These are phyloP conservation scores for Irpex rosettiformis DNA, from an alignment of 1,284 basidiomycete species.

Conservation along the genomic window DNA sequence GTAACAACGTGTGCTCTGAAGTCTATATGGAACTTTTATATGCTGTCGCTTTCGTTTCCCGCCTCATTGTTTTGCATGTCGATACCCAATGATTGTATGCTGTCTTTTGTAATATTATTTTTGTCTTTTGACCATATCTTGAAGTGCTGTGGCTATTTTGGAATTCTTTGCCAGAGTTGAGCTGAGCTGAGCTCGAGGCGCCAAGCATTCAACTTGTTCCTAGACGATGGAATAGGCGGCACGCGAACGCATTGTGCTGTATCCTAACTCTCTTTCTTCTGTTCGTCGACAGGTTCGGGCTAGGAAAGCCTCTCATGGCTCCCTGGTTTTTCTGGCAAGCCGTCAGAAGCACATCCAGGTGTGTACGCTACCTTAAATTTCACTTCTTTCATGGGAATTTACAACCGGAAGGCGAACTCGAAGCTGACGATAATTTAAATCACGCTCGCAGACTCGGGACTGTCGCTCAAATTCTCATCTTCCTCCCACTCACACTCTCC, in stretches of 20 bases:
- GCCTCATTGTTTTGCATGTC: background rate
- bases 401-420: too few species aligned
- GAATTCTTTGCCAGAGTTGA: background rate
- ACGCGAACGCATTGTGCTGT: constrained; percentile 8
- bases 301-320: constrained; percentile 35
- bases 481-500: constrained; percentile 77
- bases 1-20: background rate
- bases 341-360: constrained; percentile 63
- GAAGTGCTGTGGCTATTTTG: background rate
- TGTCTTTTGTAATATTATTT: background rate
- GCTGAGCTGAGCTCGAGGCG: background rate
- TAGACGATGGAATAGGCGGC: background rate
- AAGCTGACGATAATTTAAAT: constrained; percentile 2
- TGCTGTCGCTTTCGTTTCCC: background rate
- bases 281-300: constrained; percentile 12
- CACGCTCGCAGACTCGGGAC: constrained; percentile 58
- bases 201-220: constrained; percentile 2
- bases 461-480: constrained; percentile 76
- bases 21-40: too few species aligned
- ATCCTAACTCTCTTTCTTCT: constrained; percentile 7
- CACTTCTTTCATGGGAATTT: constrained; percentile 1
- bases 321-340: constrained; percentile 67
- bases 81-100: background rate
- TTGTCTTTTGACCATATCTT: background rate
- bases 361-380: constrained; percentile 17